Evolutionary conservation across 2,329 filamentous ascomycete genomes (phyloP), one percentile per base, ranked within the genome.

Genomic region (Diaporthe destruens): DNA sequence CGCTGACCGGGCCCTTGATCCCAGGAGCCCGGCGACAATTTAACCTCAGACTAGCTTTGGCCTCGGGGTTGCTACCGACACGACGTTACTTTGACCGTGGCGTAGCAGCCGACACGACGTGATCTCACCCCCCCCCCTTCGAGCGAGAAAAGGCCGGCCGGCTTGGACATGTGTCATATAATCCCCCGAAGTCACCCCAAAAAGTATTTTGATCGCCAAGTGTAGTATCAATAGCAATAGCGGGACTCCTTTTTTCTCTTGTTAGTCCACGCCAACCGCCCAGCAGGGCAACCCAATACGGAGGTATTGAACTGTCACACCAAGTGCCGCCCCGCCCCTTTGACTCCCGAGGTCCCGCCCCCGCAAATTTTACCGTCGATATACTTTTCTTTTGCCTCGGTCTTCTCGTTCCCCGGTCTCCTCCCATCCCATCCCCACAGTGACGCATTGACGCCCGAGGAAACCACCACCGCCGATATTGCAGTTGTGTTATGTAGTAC

Each of bases 11-110:
- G 42, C 29, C 9, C n/a, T 25, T 6, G 2, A 25, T 29, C 8
- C 57, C 39, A 61, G 23, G 14, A 66, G 61, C 20, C 44, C 61
- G 61, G 32, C n/a, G 53, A 20, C 32, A 39, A 53, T 66, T 39
- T 66, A 66, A 66, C 32, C 61, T 53, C 47, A 18, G 61, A 53
- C 61, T 39, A 66, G 29, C 61, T 65, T 65, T 51, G 29, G 36
- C 61, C 61, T 36, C 44, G 5, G 44, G 44, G 61, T 51, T 44
- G 61, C 59, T 49, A 44, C 59, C 59, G 44, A 65, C 59, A 65
- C 59, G 59, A 65, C 59, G 42, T 65, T 49, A 51, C 44, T 36
- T 4, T 25, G 44, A 36, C 61, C 61, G 3, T 12, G 32, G 32
- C 14, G 61, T 65, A 8, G 32, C 32, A 53, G n/a, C 61, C 14